These are phyloP conservation scores for Albifimbria verrucaria DNA, from an alignment of 2,329 filamentous ascomycete genomes.

Conservation along the genomic window DNA sequence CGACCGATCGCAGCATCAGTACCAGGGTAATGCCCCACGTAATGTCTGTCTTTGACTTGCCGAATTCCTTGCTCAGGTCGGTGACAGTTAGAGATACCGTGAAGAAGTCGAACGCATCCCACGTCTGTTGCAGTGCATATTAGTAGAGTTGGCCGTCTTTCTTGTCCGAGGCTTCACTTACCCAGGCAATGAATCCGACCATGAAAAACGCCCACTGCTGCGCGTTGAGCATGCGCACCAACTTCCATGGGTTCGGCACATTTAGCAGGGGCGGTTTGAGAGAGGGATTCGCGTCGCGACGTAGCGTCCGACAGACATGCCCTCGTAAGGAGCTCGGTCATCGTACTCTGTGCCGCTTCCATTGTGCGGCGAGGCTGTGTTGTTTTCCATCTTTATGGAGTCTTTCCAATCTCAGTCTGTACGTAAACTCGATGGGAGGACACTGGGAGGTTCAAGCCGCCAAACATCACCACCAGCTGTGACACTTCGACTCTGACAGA, in stretches of 20 bases:
- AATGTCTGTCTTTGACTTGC: conserved; percentile 52
- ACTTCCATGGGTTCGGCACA: conserved; percentile 49
- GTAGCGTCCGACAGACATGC: conserved; percentile 48
- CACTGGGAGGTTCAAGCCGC: no score
- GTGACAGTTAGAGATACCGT: conserved; percentile 59
- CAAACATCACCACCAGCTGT: no score
- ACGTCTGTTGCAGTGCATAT: conserved; percentile 36
- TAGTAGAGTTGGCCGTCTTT: not conserved
- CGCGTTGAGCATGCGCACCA: conserved; percentile 45
- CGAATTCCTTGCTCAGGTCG: conserved; percentile 50
- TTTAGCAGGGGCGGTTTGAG: conserved; percentile 56
- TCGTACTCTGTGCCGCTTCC: conserved; percentile 16
- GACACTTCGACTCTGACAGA: no score
- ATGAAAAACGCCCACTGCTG: conserved; percentile 55
- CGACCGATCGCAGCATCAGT: conserved; percentile 57
- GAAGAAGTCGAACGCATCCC: conserved; percentile 67
- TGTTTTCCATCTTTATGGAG: conserved; percentile 9
- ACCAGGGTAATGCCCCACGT: conserved; percentile 64
- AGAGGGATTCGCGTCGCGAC: conserved; percentile 48
- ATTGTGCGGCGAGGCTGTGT: not conserved
- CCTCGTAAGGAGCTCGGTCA: conserved; percentile 41
- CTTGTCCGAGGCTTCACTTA: conserved; percentile 22
- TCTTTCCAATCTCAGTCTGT: no score
- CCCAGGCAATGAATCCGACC: conserved; percentile 56
- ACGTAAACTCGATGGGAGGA: no score